Evolutionary conservation across 257 asterid genomes (phyloP).

Genomic region (Petrea volubilis): DNA sequence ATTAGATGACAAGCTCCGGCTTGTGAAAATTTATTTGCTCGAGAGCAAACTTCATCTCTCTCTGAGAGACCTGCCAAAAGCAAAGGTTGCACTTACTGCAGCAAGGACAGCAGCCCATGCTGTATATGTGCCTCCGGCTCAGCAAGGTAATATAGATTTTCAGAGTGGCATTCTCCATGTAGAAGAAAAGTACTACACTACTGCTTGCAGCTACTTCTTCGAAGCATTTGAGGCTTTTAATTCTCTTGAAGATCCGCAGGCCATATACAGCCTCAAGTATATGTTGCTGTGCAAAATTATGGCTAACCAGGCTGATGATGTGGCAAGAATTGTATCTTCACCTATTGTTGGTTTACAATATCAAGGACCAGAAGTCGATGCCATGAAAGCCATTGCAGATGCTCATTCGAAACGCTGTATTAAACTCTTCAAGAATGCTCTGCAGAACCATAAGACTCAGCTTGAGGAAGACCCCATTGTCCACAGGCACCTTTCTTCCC

Average conservation of each 20-base stretch:
- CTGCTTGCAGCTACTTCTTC: constrained; percentile 60
- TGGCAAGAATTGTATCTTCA: constrained; percentile 41
- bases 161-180: constrained; percentile 69
- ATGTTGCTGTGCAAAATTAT: constrained; percentile 53
- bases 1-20: constrained; percentile 57
- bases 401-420: constrained; percentile 65
- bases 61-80: constrained; percentile 58
- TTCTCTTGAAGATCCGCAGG: constrained; percentile 60
- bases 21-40: constrained; percentile 60
- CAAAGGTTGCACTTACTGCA: constrained; percentile 68
- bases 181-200: constrained; percentile 64
- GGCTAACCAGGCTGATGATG: constrained; percentile 48
- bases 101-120: constrained; percentile 75
- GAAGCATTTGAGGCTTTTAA: constrained; percentile 74
- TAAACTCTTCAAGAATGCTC: constrained; percentile 55
- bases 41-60: constrained; percentile 74
- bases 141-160: constrained; percentile 59
- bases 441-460: constrained; percentile 54
- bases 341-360: constrained; percentile 42
- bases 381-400: constrained; percentile 47
- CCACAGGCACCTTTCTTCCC: constrained; percentile 67
- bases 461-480: constrained; percentile 68
- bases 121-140: constrained; percentile 68
- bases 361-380: constrained; percentile 44
- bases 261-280: constrained; percentile 59